Percentiles rank a stretch among this genome's conserved stretches.
phyloP scores from a whole-genome alignment of 2,329 filamentous ascomycete species.

The Mollisia scopiformis region DNA sequence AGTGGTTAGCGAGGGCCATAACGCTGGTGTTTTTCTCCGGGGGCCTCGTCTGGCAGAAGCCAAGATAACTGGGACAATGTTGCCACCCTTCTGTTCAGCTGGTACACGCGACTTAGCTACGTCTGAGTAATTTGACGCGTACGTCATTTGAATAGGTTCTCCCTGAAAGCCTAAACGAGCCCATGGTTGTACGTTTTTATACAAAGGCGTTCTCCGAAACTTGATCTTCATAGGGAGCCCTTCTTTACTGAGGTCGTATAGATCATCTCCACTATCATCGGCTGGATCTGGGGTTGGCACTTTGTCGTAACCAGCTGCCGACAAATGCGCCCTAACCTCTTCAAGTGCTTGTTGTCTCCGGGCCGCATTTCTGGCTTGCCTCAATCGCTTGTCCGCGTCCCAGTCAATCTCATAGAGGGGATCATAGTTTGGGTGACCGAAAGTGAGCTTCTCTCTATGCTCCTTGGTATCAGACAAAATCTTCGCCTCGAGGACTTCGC shows the following conservation, averaged over 20 bases:
- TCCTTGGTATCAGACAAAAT: not conserved
- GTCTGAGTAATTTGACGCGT: not conserved
- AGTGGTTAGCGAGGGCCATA: not conserved
- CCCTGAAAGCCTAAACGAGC: too few species aligned
- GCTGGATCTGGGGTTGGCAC: constrained; percentile 11
- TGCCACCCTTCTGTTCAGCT: not conserved
- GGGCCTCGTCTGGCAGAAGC: too few species aligned
- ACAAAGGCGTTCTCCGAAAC: not conserved
- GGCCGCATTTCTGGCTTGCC: constrained; percentile 3
- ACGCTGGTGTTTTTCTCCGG: not conserved
- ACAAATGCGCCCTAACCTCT: not conserved
- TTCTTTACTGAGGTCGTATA: not conserved
- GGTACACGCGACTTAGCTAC: too few species aligned
- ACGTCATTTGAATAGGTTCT: too few species aligned
- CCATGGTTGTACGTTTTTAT: not conserved
- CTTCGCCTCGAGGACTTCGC: too few species aligned
- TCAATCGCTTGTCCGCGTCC: not conserved
- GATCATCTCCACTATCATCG: constrained; percentile 14
- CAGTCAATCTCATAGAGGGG: not conserved
- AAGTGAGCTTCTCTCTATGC: too few species aligned
- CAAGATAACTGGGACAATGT: too few species aligned
- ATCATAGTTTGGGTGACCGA: not conserved
- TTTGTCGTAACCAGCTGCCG: not conserved
- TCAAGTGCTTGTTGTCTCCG: not conserved
- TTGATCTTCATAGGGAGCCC: not conserved